These are phyloP conservation scores for Rhododendron kiyosumense DNA, from an alignment of 148 eudicot species.

Conservation along the genomic window DNA sequence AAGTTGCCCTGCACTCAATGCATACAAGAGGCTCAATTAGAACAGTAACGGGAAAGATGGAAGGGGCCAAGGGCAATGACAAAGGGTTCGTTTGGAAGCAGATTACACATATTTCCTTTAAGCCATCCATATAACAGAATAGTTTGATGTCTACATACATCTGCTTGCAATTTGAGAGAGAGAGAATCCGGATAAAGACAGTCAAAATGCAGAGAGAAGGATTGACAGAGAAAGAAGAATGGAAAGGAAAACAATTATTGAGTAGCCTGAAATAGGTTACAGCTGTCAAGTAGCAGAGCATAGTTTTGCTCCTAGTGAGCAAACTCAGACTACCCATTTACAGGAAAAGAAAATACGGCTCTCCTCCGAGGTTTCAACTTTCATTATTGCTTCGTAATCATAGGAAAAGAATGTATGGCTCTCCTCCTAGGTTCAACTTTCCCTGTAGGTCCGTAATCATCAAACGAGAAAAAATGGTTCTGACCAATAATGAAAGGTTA, in stretches of 20 bases:
- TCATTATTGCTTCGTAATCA: too few species aligned
- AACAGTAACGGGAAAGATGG: background rate
- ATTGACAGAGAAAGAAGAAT: background rate
- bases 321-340: background rate
- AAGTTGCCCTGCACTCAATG: conserved; percentile 43
- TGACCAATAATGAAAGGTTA: background rate
- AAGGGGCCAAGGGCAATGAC: background rate
- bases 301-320: background rate
- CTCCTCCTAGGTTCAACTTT: background rate
- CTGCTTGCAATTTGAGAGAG: background rate
- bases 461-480: background rate
- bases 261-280: background rate
- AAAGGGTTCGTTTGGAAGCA: background rate
- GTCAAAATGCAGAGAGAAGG: background rate
- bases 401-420: background rate
- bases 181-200: background rate
- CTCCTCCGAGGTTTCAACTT: too few species aligned
- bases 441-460: too few species aligned
- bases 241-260: background rate
- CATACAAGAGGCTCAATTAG: background rate
- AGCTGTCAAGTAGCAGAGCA: background rate
- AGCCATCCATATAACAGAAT: background rate
- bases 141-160: too few species aligned
- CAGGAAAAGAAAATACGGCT: background rate
- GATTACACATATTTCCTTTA: background rate